These are phyloP conservation scores for Euphrasia confusa DNA, from an alignment of 257 asterid species.

Conservation along the genomic window DNA sequence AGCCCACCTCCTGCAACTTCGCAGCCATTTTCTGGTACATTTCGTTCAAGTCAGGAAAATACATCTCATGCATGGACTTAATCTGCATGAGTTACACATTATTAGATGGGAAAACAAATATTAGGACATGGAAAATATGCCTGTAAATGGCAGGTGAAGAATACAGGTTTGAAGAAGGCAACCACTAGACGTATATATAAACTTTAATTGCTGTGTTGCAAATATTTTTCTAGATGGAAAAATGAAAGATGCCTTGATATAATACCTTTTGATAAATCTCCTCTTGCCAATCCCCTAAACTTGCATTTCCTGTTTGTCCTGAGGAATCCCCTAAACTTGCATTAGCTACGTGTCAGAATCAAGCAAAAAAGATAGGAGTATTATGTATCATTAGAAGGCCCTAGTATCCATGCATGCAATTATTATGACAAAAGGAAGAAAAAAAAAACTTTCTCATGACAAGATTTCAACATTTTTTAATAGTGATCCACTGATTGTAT, in stretches of 20 bases:
- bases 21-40: slow-evolving; percentile 65
- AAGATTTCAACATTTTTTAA: too few species aligned
- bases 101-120: slow-evolving; percentile 21
- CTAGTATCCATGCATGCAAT: background rate
- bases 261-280: slow-evolving; percentile 88
- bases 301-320: slow-evolving; percentile 69
- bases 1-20: slow-evolving; percentile 75
- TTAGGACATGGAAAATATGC: slow-evolving; percentile 14
- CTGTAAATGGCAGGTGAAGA: slow-evolving; percentile 11
- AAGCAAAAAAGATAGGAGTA: slow-evolving; percentile 1
- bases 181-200: too few species aligned
- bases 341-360: slow-evolving; percentile 21
- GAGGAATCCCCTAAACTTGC: slow-evolving; percentile 63
- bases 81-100: slow-evolving; percentile 50
- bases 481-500: too few species aligned
- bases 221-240: slow-evolving; percentile 4
- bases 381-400: slow-evolving; percentile 1
- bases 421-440: slow-evolving; percentile 21
- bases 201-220: too few species aligned
- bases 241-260: slow-evolving; percentile 6
- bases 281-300: slow-evolving; percentile 88
- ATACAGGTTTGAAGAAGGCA: slow-evolving; percentile 14
- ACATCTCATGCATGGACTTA: slow-evolving; percentile 72
- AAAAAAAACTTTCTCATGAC: too few species aligned
- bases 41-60: slow-evolving; percentile 65